Evolutionary conservation across 352 stramenopile genomes (phyloP), one percentile per base, ranked within the genome.

Genomic region (Pythium angustatum): DNA sequence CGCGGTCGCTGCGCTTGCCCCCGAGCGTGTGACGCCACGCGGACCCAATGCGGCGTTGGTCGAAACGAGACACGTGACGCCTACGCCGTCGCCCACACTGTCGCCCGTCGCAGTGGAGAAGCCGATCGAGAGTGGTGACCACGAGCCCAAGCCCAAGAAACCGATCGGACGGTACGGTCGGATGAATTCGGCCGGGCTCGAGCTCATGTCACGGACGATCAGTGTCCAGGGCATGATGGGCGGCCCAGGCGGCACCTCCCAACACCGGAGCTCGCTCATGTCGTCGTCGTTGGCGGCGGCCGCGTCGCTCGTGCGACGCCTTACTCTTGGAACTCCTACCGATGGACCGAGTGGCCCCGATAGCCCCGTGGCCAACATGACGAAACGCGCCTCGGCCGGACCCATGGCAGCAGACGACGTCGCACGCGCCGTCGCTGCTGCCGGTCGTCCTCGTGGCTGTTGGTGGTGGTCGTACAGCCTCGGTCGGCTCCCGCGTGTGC

Each of bases 331-430:
- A 9, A 28, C 58, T 2, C 53, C 58, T 11, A 43, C 2, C 2
- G 59, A 58, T 15, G 47, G 47, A 14, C 49, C 53, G 0, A 48
- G 38, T 21, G 58, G 34, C 2, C 51, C 33, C 21, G 43, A 68
- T 11, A 43, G 30, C 57, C 27, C 66, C 17, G 64, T 77, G 26
- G 44, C 67, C 44, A 69, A 69, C 33, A 71, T 83, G 21, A 70
- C n/a, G n/a, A n/a, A 72, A 48, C 31, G 68, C 66, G 14, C 52
- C 75, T 14, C 57, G 54, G 14, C 38, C 73, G 11, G 63, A 66
- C 8, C 66, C 58, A n/a, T n/a, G n/a, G n/a, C n/a, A n/a, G n/a
- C n/a, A n/a, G n/a, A n/a, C n/a, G n/a, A n/a, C n/a, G n/a, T 22
- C 6, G 11, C 38, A 2, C 6, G 38, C 33, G 33, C 33, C 2